A percentile compares a stretch with the other conserved stretches of the same genome.
Evolutionary conservation across 2,329 filamentous ascomycete genomes (phyloP).

Genomic region (Penicillium italicum): DNA sequence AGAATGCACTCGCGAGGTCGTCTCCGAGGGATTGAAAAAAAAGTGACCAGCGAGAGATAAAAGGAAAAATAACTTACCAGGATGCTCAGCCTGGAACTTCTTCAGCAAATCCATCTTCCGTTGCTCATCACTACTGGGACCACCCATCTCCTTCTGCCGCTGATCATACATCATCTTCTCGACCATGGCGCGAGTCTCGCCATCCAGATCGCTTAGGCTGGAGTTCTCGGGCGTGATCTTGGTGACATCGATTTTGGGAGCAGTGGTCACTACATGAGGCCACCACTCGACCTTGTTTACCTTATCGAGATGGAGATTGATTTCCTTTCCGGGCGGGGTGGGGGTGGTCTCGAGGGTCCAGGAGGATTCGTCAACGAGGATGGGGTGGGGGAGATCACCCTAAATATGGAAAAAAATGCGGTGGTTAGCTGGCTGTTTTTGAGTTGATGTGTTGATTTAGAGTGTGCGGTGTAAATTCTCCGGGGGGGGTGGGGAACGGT

Average conservation of each 20-base stretch:
- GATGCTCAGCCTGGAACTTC: constrained; percentile 82
- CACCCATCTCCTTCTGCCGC: constrained; percentile 87
- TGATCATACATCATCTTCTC: constrained; percentile 99
- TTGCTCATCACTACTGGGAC: constrained; percentile 88
- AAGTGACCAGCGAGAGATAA: not conserved
- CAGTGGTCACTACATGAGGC: constrained; percentile 81
- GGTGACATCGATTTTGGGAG: constrained; percentile 88
- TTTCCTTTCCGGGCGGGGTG: constrained; percentile 59
- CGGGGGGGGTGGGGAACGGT: not conserved
- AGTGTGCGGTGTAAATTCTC: not conserved
- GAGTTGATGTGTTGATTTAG: not conserved
- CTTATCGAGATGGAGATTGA: constrained; percentile 91
- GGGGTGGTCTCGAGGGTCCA: constrained; percentile 79
- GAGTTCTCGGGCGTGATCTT: constrained; percentile 94
- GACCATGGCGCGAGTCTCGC: constrained; percentile 92
- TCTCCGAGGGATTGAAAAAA: not conserved
- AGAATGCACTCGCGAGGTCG: not conserved
- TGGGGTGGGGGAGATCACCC: constrained; percentile 79
- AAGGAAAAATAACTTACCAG: constrained; percentile 35
- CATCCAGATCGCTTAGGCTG: constrained; percentile 87
- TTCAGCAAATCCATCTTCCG: constrained; percentile 90
- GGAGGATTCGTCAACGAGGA: constrained; percentile 81
- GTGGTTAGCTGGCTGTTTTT: not conserved
- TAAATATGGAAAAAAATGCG: constrained; percentile 37
- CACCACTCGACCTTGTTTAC: constrained; percentile 98